phyloP scores from a whole-genome alignment of 2,329 filamentous ascomycete genomes.

The Claviceps africana region DNA sequence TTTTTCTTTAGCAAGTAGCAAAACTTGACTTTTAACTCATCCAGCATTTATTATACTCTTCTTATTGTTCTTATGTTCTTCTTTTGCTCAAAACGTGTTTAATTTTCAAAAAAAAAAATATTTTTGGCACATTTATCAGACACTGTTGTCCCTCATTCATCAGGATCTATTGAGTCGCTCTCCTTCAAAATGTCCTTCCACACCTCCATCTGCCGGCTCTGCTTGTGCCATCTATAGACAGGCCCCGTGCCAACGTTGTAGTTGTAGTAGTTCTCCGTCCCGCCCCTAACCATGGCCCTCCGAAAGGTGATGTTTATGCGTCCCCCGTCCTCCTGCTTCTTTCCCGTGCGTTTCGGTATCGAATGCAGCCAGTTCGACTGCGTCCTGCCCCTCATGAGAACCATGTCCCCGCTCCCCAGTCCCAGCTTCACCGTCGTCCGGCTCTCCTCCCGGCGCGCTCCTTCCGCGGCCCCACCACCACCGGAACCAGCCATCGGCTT shows the following conservation, averaged over 20 bases:
- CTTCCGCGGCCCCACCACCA: constrained; percentile 12
- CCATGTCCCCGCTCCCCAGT: constrained; percentile 59
- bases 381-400: constrained; percentile 64
- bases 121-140: no score
- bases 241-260: constrained; percentile 65
- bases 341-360: constrained; percentile 59
- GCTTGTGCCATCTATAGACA: constrained; percentile 54
- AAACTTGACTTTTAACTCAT: not conserved
- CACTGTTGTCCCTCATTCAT: not conserved
- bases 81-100: not conserved
- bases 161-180: not conserved
- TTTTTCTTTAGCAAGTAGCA: not conserved
- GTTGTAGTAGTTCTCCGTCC: constrained; percentile 71
- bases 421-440: constrained; percentile 34
- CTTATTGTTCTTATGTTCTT: not conserved
- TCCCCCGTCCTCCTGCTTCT: constrained; percentile 46
- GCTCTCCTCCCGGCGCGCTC: constrained; percentile 8
- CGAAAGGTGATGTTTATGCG: constrained; percentile 70
- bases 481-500: constrained; percentile 36
- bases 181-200: constrained; percentile 16
- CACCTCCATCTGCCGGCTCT: constrained; percentile 33
- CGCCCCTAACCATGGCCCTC: constrained; percentile 53
- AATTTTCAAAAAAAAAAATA: no score
- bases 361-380: constrained; percentile 67
- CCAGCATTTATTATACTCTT: no score